These are phyloP conservation scores for Rhizopogon rudus DNA, from an alignment of 768 basidiomycete genomes.

Conservation along the genomic window DNA sequence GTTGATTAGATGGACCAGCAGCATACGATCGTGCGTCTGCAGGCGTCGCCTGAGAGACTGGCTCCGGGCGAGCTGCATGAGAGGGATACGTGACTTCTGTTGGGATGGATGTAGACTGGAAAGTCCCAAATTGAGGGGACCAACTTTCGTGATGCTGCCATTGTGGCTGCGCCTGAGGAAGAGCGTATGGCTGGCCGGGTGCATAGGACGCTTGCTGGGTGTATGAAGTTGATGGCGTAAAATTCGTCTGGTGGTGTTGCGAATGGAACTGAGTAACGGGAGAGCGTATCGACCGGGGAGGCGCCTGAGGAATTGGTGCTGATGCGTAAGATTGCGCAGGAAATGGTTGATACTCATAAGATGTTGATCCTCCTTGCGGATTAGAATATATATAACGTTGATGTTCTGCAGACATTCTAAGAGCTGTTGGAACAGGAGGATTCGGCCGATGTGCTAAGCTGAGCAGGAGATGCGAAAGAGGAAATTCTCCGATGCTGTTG, in stretches of 20 bases:
- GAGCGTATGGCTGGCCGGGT: conserved; percentile 23
- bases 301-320: conserved; percentile 24
- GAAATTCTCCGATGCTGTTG: conserved; percentile 20
- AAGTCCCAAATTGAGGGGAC: conserved; percentile 28
- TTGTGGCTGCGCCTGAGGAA: conserved; percentile 25
- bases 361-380: conserved; percentile 34
- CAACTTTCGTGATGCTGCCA: conserved; percentile 36
- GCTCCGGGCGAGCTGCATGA: conserved; percentile 27
- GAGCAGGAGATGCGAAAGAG: conserved; percentile 14
- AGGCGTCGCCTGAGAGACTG: conserved; percentile 22
- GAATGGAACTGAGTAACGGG: conserved; percentile 29
- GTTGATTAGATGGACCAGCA: conserved; percentile 14
- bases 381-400: conserved; percentile 53
- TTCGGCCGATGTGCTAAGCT: conserved; percentile 11
- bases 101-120: conserved; percentile 30
- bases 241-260: conserved; percentile 22
- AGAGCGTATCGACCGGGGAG: conserved; percentile 24
- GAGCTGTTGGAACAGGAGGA: conserved; percentile 12
- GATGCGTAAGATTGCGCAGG: conserved; percentile 21
- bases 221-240: conserved; percentile 24
- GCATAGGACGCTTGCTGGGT: conserved; percentile 23
- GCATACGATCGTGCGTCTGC: conserved; percentile 28
- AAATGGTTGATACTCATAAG: conserved; percentile 51
- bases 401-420: conserved; percentile 40
- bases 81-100: conserved; percentile 30